Percentiles rank a stretch among this genome's conserved stretches.
phyloP scores from a whole-genome alignment of 768 basidiomycete species.

The Paxillus involutus region DNA sequence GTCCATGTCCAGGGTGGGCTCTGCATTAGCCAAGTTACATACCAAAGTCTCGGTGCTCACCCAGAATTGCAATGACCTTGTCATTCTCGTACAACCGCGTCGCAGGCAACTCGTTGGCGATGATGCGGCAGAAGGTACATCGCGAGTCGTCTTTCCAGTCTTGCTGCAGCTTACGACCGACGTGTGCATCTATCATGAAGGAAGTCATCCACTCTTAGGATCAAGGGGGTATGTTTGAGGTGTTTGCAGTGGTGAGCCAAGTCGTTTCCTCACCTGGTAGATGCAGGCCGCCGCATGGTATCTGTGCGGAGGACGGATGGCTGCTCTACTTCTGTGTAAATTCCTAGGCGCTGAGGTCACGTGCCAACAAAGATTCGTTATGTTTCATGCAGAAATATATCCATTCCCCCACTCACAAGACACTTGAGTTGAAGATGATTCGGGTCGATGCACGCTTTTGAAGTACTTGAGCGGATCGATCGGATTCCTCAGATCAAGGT shows the following conservation, averaged over 20 bases:
- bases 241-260: background rate
- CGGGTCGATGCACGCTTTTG: no score
- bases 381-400: no score
- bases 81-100: slow-evolving; percentile 61
- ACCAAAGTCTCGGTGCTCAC: slow-evolving; percentile 31
- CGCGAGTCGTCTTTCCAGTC: slow-evolving; percentile 47
- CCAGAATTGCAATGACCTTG: slow-evolving; percentile 63
- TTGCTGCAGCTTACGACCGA: slow-evolving; percentile 42
- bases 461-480: no score
- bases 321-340: background rate
- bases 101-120: slow-evolving; percentile 47
- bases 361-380: background rate
- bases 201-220: slow-evolving; percentile 55
- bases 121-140: slow-evolving; percentile 68
- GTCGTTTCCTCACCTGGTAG: background rate
- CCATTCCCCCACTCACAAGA: no score
- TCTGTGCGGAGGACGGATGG: background rate
- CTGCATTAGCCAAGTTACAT: background rate
- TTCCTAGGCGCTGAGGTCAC: background rate
- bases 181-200: slow-evolving; percentile 67
- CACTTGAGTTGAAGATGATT: no score
- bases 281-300: background rate
- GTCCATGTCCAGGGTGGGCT: background rate
- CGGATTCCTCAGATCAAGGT: no score
- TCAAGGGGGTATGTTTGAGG: background rate